These are phyloP conservation scores for Tolypocladium capitatum DNA, from an alignment of 2,329 filamentous ascomycete species.

Conservation along the genomic window DNA sequence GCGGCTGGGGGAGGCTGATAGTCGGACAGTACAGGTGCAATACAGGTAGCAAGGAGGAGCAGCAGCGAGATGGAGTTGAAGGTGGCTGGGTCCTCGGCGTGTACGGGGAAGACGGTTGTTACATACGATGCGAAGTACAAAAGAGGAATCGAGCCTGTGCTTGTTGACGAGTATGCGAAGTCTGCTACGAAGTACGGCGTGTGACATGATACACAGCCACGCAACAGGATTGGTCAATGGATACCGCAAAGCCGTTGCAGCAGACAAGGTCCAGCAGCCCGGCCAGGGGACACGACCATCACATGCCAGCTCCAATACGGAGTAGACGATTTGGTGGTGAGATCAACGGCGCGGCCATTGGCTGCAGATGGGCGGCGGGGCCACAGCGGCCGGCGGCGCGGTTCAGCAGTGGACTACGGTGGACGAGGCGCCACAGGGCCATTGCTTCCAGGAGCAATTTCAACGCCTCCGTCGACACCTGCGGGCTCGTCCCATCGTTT, in stretches of 20 bases:
- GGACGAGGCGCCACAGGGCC: not conserved
- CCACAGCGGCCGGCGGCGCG: slow-evolving; percentile 4
- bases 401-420: not conserved
- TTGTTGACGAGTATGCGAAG: not conserved
- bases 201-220: too few species aligned
- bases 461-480: not conserved
- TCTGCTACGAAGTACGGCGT: too few species aligned
- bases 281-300: not conserved
- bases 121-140: not conserved
- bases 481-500: not conserved
- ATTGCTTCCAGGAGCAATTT: not conserved
- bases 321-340: slow-evolving; percentile 3
- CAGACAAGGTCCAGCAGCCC: not conserved
- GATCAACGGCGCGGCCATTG: slow-evolving; percentile 1
- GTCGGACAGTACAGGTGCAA: not conserved
- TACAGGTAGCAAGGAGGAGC: not conserved
- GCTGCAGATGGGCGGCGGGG: not conserved
- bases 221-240: not conserved
- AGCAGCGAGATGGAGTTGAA: not conserved
- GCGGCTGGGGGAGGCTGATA: not conserved
- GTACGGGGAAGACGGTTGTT: not conserved
- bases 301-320: too few species aligned
- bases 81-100: not conserved
- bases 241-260: not conserved
- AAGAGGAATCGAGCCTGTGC: not conserved